Evolutionary conservation across 1,139 yeast species (phyloP).

Genomic region (Candida smagusa): DNA sequence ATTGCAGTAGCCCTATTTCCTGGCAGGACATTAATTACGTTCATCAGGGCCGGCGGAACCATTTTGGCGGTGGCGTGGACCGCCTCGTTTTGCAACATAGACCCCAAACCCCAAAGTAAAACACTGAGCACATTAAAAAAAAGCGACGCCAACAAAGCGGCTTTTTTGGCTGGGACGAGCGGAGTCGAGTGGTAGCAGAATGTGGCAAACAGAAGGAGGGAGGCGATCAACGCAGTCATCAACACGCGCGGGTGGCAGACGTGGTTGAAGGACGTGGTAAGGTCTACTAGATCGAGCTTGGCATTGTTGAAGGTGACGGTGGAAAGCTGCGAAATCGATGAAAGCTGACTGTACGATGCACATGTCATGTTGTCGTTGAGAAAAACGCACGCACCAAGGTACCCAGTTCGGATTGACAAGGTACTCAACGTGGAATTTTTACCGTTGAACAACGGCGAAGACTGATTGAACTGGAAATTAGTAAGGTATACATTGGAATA

Average conservation of each 20-base stretch:
- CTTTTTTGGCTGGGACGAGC: conserved; percentile 41
- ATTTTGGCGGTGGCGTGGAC: conserved; percentile 42
- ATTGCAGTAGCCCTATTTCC: conserved; percentile 51
- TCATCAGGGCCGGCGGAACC: conserved; percentile 51
- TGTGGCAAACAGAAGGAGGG: conserved; percentile 37
- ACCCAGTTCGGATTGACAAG: conserved; percentile 47
- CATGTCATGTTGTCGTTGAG: conserved; percentile 28
- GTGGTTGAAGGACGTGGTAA: conserved; percentile 41
- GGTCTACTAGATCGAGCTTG: conserved; percentile 32
- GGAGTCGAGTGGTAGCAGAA: conserved; percentile 47
- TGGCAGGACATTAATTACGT: conserved; percentile 37
- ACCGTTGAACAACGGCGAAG: conserved; percentile 33
- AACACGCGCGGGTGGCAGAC: conserved; percentile 56
- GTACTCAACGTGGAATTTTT: conserved; percentile 19
- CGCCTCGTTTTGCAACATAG: conserved; percentile 68
- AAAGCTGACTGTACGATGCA: conserved; percentile 24
- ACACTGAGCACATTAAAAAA: conserved; percentile 35
- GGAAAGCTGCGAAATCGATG: conserved; percentile 20
- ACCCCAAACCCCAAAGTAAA: conserved; percentile 64
- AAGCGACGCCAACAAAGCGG: conserved; percentile 30
- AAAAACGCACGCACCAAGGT: conserved; percentile 47
- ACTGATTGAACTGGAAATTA: conserved; percentile 41
- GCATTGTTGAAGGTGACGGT: conserved; percentile 14
- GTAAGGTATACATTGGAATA: conserved; percentile 48
- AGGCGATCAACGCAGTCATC: conserved; percentile 45